phyloP scores from a whole-genome alignment of 2,329 filamentous ascomycete genomes.

The Colletotrichum zoysiae region DNA sequence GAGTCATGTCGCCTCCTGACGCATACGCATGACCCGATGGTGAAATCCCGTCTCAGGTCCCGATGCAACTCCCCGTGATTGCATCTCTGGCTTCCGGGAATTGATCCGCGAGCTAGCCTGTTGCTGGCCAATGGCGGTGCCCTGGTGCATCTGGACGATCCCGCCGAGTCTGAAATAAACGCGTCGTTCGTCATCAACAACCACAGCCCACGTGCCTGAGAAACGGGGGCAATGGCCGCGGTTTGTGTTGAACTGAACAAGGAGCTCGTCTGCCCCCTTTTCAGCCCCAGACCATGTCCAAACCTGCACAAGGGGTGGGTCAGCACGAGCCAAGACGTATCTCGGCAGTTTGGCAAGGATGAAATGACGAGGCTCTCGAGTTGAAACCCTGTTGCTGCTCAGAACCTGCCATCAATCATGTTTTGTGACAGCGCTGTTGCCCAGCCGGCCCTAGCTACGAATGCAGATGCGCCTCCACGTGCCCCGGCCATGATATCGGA shows the following conservation, averaged over 20 bases:
- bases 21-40: neutral
- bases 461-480: neutral
- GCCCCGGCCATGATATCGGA: neutral
- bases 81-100: neutral
- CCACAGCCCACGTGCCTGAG: too few species aligned
- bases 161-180: neutral
- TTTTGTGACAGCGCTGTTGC: neutral
- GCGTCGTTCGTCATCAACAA: neutral
- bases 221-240: too few species aligned
- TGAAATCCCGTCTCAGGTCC: constrained; percentile 15
- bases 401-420: neutral
- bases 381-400: neutral
- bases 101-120: neutral
- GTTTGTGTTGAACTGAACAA: neutral
- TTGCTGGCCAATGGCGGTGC: neutral
- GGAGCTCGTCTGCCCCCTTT: neutral
- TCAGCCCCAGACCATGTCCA: neutral
- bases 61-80: constrained; percentile 5
- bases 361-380: neutral
- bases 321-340: neutral
- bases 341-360: constrained; percentile 3
- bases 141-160: neutral
- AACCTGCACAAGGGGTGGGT: neutral
- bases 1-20: constrained; percentile 37
- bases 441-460: neutral